A percentile compares a stretch with the other conserved stretches of the same genome.
These are phyloP conservation scores for Skeletonema marinoi DNA, from an alignment of 108 stramenopile genomes.

Conservation along the genomic window DNA sequence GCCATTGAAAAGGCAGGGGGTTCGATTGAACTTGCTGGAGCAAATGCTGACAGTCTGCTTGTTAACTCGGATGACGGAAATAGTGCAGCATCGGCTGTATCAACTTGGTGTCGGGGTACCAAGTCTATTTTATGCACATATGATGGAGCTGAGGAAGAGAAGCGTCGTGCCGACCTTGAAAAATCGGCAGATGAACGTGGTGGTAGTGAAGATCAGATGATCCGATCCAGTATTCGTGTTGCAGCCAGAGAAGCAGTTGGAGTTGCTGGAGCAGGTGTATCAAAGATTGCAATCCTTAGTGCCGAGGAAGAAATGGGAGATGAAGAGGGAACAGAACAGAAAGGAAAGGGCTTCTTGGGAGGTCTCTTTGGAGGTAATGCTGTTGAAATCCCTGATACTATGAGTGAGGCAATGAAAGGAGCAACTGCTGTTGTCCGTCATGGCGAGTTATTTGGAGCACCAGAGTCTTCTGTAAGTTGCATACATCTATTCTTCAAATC, in stretches of 20 bases:
- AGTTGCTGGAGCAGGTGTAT: constrained; percentile 21
- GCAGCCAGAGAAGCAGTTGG: constrained; percentile 56
- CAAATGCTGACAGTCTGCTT: constrained; percentile 51
- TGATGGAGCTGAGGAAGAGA: constrained; percentile 49
- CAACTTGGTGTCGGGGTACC: constrained; percentile 60
- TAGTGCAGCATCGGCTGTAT: constrained; percentile 47
- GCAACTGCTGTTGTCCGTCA: constrained; percentile 50
- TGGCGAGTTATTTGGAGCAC: constrained; percentile 77
- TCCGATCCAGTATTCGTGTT: constrained; percentile 53
- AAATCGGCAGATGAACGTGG: constrained; percentile 14
- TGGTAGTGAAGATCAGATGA: constrained; percentile 31
- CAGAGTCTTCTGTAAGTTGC: constrained; percentile 71
- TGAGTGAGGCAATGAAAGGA: constrained; percentile 48
- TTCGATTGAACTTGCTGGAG: constrained; percentile 66
- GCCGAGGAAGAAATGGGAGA: constrained; percentile 53
- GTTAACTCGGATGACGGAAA: constrained; percentile 29
- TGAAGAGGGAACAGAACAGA: constrained; percentile 9
- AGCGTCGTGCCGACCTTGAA: constrained; percentile 13
- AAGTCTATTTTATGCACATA: constrained; percentile 61
- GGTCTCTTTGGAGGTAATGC: constrained; percentile 45
- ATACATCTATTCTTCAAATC: not conserved
- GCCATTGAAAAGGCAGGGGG: constrained; percentile 53
- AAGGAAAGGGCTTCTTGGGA: constrained; percentile 32
- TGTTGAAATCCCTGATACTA: constrained; percentile 46
- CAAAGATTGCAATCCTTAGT: constrained; percentile 53